Percentiles rank a stretch among this genome's conserved stretches.
Evolutionary conservation across 371 early-diverging fungal genomes (phyloP).

Genomic region (Rhizopus sp.): DNA sequence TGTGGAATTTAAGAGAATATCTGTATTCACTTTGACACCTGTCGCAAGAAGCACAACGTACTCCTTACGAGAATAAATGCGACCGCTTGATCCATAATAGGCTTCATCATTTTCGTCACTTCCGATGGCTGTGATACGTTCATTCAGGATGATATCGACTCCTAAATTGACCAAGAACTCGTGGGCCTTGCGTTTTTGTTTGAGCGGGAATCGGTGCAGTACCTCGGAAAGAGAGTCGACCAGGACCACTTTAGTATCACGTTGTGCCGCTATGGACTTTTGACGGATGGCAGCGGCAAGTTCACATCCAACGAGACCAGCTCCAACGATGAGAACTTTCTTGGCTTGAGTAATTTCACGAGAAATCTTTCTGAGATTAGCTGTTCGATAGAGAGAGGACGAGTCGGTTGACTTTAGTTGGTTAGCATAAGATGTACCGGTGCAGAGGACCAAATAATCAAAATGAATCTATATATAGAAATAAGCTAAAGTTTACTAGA

Average conservation of each 20-base stretch:
- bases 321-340: constrained; percentile 55
- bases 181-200: constrained; percentile 49
- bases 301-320: constrained; percentile 70
- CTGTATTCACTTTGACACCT: constrained; percentile 40
- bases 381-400: constrained; percentile 38
- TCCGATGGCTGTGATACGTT: constrained; percentile 42
- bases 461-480: constrained; percentile 47
- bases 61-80: constrained; percentile 26
- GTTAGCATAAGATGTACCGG: constrained; percentile 63
- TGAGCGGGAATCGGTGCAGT: constrained; percentile 35
- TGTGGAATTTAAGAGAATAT: constrained; percentile 23
- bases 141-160: constrained; percentile 65
- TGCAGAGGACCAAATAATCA: constrained; percentile 73
- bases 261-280: constrained; percentile 31
- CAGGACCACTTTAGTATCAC: constrained; percentile 56
- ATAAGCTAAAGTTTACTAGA: neutral
- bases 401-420: constrained; percentile 52
- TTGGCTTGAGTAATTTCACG: constrained; percentile 58
- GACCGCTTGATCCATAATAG: constrained; percentile 34
- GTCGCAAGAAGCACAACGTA: constrained; percentile 47
- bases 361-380: constrained; percentile 29
- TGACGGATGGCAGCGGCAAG: constrained; percentile 59
- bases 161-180: constrained; percentile 56
- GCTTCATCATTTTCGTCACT: constrained; percentile 18
- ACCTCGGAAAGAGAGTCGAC: constrained; percentile 47